Evolutionary conservation across 2,329 filamentous ascomycete species (phyloP).

Genomic region (Curvularia verruculosa): DNA sequence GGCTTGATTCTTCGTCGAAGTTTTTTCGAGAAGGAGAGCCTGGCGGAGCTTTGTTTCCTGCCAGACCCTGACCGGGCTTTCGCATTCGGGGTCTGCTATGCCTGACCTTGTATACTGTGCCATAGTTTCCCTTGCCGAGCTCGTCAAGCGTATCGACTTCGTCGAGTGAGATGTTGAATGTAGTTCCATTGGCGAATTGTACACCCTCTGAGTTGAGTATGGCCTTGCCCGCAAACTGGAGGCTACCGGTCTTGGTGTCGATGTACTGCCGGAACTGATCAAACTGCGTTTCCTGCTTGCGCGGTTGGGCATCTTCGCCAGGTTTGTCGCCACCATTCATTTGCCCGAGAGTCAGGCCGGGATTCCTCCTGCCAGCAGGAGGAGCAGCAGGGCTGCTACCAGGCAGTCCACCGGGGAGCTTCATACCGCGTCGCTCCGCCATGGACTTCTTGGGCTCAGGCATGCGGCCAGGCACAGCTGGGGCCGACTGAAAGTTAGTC

Average conservation of each 20-base stretch:
- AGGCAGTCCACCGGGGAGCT: slow-evolving; percentile 65
- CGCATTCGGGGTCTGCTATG: slow-evolving; percentile 75
- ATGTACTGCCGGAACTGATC: slow-evolving; percentile 81
- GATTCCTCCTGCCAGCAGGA: slow-evolving; percentile 49
- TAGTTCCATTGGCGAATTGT: slow-evolving; percentile 86
- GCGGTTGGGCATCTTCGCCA: slow-evolving; percentile 28
- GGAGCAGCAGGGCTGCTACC: slow-evolving; percentile 54
- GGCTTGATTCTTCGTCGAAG: slow-evolving; percentile 47
- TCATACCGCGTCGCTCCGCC: slow-evolving; percentile 70
- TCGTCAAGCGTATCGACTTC: slow-evolving; percentile 94
- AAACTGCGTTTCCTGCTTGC: slow-evolving; percentile 56
- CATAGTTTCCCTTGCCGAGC: slow-evolving; percentile 96
- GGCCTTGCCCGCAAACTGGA: slow-evolving; percentile 93
- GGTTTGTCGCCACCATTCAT: slow-evolving; percentile 48
- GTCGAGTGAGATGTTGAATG: slow-evolving; percentile 92
- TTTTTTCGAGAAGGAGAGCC: slow-evolving; percentile 44
- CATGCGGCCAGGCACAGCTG: slow-evolving; percentile 54
- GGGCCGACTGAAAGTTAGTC: slow-evolving; percentile 56
- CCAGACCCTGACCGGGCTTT: slow-evolving; percentile 64
- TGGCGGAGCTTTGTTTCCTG: slow-evolving; percentile 60
- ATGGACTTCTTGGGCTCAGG: slow-evolving; percentile 64
- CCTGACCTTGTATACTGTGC: slow-evolving; percentile 94
- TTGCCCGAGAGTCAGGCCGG: slow-evolving; percentile 52
- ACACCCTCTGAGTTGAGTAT: slow-evolving; percentile 88
- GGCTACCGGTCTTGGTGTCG: slow-evolving; percentile 86